Evolutionary conservation across 1,139 yeast genomes (phyloP), one percentile per base, ranked within the genome.

Genomic region (Yamadazyma jaroonii): DNA sequence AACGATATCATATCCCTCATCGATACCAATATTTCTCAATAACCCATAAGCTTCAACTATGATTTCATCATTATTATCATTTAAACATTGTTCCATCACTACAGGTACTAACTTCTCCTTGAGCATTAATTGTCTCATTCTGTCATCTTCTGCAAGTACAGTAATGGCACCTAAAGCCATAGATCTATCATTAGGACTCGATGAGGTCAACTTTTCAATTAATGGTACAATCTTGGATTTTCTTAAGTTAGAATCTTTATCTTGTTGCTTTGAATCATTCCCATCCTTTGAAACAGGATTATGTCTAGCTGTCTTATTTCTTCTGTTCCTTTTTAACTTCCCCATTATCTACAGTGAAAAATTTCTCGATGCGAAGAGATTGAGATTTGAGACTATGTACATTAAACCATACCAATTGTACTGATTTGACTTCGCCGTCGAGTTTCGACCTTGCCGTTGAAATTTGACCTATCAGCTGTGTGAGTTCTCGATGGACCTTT

Each of bases 1-100:
- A 27, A 89, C 79, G 22, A 87, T 75, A 45, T 87, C 95, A 50
- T 87, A 81, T n/a, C 96, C 97, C 61, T 88, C 95, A 55, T 88
- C 95, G 36, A 87, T 70, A 3, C 84, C 82, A 38, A 90, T 54
- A 54, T 86, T 88, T 55, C 96, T 74, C 47, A 92, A 63, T 35
- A 90, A 66, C 1, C 96, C 97, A 53, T 77, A 84, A 0, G 90
- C 73, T 50, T 85, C 95, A 15, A 85, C 84, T 11, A 84, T 81
- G 36, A 87, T 77, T 49, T 88, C 95, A 39, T 79, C 81, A 49
- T 81, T 79, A 17, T 73, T 57, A 53, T 88, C 96, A 35, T 74
- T 76, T 30, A 89, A 59, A 31, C 84, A 70, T 40, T 79, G 78
- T 25, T 82, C 81, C 66, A 89, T 54, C 0, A 89, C 61, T 3